Conservation (phyloP, 2,329 filamentous ascomycete genomes). For the Truncatella angustata region DNA sequence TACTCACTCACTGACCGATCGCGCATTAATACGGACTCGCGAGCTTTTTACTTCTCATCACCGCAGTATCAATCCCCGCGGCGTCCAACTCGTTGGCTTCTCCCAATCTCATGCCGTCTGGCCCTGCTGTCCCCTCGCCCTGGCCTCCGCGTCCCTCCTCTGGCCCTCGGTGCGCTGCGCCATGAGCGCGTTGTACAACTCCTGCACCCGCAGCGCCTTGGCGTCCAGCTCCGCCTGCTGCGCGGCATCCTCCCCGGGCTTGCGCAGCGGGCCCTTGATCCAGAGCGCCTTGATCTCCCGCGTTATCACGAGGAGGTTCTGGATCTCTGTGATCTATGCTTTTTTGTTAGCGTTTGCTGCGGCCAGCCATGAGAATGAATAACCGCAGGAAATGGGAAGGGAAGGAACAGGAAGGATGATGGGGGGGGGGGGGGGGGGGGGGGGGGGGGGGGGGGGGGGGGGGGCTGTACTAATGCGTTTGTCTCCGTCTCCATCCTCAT, state of each 20-base stretch:
- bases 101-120: too few relatives aligned
- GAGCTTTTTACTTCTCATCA: too few relatives aligned
- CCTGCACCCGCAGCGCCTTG: slow-evolving; percentile 35
- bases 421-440: neutral
- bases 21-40: too few relatives aligned
- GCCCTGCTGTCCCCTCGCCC: neutral
- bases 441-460: neutral
- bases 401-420: neutral
- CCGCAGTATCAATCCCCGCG: too few relatives aligned
- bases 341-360: too few relatives aligned
- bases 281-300: slow-evolving; percentile 49
- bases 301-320: slow-evolving; percentile 45
- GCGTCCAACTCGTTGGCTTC: neutral
- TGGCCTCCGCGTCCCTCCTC: neutral
- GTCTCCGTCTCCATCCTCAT: slow-evolving; percentile 39
- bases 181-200: slow-evolving; percentile 27
- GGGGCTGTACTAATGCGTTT: slow-evolving; percentile 30
- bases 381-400: too few relatives aligned
- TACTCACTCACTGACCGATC: too few relatives aligned
- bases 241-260: slow-evolving; percentile 38
- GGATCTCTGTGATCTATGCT: slow-evolving; percentile 36
- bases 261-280: slow-evolving; percentile 45
- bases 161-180: slow-evolving; percentile 18
- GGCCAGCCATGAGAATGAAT: too few relatives aligned
- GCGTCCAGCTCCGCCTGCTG: slow-evolving; percentile 13